Percentiles rank a stretch among this genome's conserved stretches.
Conservation (phyloP, 139 green algal genomes). For the Auxenochlorella pyrenoidosa region DNA sequence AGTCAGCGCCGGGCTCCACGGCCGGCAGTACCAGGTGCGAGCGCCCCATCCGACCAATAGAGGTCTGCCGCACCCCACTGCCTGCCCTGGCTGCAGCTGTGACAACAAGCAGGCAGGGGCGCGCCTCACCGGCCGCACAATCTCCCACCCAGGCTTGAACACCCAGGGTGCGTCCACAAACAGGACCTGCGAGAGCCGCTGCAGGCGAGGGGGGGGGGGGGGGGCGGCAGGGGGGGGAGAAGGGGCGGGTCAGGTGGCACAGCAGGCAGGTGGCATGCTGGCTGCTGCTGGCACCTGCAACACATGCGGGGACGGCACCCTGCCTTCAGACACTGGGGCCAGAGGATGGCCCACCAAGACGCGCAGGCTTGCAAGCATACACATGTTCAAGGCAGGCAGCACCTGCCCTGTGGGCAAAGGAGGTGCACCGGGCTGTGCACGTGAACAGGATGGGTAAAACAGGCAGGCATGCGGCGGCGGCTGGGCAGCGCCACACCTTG, state of each 20-base stretch:
- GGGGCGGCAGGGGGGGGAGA: background rate
- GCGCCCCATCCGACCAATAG: background rate
- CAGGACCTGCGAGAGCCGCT: constrained; percentile 87
- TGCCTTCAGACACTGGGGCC: too few species aligned
- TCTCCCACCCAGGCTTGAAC: constrained; percentile 89
- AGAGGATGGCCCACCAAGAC: too few species aligned
- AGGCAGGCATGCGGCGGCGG: too few species aligned
- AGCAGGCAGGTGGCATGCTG: background rate
- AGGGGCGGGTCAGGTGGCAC: background rate
- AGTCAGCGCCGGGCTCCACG: constrained; percentile 28
- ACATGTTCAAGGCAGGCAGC: too few species aligned
- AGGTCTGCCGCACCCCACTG: background rate
- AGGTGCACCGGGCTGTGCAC: too few species aligned
- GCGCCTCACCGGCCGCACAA: constrained; percentile 80
- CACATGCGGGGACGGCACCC: too few species aligned
- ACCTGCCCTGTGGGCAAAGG: too few species aligned
- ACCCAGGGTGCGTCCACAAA: constrained; percentile 95
- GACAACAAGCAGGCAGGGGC: background rate
- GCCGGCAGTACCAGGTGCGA: constrained; percentile 34
- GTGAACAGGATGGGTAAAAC: too few species aligned
- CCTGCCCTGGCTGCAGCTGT: too few species aligned
- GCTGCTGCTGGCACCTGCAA: background rate
- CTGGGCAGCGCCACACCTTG: too few species aligned
- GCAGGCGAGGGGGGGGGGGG: constrained; percentile 72
- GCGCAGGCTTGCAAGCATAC: too few species aligned